Conservation (phyloP, 2,329 filamentous ascomycete genomes). For the Colletotrichum tropicicola region DNA sequence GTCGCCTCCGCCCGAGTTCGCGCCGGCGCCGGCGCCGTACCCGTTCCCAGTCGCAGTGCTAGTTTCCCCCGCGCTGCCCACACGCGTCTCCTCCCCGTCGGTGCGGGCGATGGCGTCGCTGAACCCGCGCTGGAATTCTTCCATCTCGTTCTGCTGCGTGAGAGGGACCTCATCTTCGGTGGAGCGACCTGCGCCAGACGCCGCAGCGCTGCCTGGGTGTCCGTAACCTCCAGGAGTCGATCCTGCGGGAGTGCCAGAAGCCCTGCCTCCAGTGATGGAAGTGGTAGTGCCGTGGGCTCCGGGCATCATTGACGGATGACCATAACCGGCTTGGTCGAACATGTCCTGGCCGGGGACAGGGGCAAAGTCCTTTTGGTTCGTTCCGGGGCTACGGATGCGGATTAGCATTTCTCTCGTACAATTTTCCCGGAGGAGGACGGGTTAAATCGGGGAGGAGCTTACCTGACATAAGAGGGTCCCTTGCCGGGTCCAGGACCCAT, state of each 20-base stretch:
- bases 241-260: not conserved
- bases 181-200: not conserved
- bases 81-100: conserved; percentile 47
- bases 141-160: conserved; percentile 46
- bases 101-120: conserved; percentile 49
- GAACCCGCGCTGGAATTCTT: conserved; percentile 55
- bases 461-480: conserved; percentile 53
- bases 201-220: conserved; percentile 33
- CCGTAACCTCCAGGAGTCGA: conserved; percentile 1
- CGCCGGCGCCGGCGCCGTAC: conserved; percentile 7
- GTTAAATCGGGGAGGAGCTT: conserved; percentile 26
- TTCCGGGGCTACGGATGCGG: conserved; percentile 38
- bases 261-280: conserved; percentile 24
- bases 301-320: conserved; percentile 30
- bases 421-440: too few relatives aligned
- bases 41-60: conserved; percentile 24
- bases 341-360: conserved; percentile 28
- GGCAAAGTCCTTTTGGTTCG: conserved; percentile 39
- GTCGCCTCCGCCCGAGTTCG: conserved; percentile 18
- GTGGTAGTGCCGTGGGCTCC: conserved; percentile 28
- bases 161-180: conserved; percentile 48
- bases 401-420: too few relatives aligned
- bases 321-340: conserved; percentile 27
- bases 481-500: conserved; percentile 50
- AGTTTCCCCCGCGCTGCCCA: conserved; percentile 39